Evolutionary conservation across 441 rosid genomes (phyloP).

Genomic region (Viola pubescens): DNA sequence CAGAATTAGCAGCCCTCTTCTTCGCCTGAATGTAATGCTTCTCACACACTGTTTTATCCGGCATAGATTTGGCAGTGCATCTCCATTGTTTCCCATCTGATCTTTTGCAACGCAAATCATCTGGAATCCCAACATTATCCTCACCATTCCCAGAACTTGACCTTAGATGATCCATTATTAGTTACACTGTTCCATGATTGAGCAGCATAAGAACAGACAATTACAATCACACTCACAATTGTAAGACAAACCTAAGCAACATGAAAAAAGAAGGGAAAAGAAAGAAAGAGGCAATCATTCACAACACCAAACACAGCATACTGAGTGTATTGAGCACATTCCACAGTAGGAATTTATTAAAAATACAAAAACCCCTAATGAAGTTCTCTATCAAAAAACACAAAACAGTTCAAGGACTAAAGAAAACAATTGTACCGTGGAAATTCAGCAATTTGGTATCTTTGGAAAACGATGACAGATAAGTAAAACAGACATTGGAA

Average conservation of each 20-base stretch:
- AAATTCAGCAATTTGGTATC: too few species aligned
- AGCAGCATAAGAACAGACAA: background rate
- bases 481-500: background rate
- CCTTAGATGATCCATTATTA: constrained; percentile 46
- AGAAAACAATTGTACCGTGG: too few species aligned
- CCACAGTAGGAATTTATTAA: too few species aligned
- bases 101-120: constrained; percentile 94
- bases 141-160: constrained; percentile 53
- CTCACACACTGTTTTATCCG: constrained; percentile 92
- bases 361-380: background rate
- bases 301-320: background rate
- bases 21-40: constrained; percentile 93
- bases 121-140: constrained; percentile 61
- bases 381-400: too few species aligned
- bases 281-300: background rate
- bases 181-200: background rate
- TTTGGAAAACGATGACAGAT: too few species aligned
- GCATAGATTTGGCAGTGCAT: constrained; percentile 97
- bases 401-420: too few species aligned
- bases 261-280: background rate
- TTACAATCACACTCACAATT: constrained; percentile 4
- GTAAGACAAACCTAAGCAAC: background rate
- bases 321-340: too few species aligned
- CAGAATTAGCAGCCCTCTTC: constrained; percentile 90
- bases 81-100: constrained; percentile 98